These are phyloP conservation scores for Mrakia hoshinonis DNA, from an alignment of 768 basidiomycete genomes.

Conservation along the genomic window DNA sequence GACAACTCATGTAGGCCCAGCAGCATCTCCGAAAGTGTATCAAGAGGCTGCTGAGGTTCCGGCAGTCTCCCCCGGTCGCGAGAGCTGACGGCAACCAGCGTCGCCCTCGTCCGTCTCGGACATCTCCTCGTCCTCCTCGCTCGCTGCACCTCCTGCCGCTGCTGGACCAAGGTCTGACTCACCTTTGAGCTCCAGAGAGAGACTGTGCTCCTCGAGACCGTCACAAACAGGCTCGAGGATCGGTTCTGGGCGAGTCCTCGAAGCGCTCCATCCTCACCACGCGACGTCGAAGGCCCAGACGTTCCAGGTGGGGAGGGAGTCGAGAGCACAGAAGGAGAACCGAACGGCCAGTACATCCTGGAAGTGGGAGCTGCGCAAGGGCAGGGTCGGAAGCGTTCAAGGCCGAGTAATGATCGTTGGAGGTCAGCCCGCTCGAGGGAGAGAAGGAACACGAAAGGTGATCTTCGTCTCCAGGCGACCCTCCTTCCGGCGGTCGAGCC, in stretches of 20 bases:
- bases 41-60: too few relatives aligned
- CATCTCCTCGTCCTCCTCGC: neutral
- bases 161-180: neutral
- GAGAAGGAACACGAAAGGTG: too few relatives aligned
- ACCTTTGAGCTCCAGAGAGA: slow-evolving; percentile 20
- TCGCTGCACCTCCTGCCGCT: neutral
- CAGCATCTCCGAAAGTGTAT: too few relatives aligned
- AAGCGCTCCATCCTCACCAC: neutral
- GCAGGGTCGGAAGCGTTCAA: too few relatives aligned
- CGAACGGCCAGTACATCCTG: slow-evolving; percentile 24
- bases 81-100: too few relatives aligned
- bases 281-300: neutral
- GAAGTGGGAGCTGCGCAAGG: too few relatives aligned
- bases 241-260: slow-evolving; percentile 16
- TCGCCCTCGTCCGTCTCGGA: neutral
- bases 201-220: neutral
- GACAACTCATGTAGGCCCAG: too few relatives aligned
- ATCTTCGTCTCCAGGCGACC: too few relatives aligned
- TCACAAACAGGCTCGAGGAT: neutral
- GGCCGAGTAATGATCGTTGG: too few relatives aligned
- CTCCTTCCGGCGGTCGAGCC: too few relatives aligned
- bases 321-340: slow-evolving; percentile 1
- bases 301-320: neutral
- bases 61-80: too few relatives aligned
- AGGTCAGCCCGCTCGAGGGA: too few relatives aligned